These are phyloP conservation scores for Monilinia polystroma DNA, from an alignment of 2,329 filamentous ascomycete species.

Conservation along the genomic window DNA sequence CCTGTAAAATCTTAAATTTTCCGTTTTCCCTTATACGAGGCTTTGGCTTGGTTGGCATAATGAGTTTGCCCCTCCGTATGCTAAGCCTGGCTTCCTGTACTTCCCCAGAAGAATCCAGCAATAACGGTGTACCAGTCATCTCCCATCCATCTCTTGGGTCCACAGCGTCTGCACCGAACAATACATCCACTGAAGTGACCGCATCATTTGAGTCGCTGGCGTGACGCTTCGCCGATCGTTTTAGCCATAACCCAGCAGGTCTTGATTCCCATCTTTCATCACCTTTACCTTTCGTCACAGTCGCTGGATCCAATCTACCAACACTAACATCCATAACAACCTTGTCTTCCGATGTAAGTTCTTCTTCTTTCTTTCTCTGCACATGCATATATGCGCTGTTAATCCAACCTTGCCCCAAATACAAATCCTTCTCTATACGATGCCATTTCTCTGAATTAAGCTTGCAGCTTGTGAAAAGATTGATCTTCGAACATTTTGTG, in stretches of 20 bases:
- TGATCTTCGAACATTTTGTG: conserved; percentile 61
- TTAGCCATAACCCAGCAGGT: conserved; percentile 67
- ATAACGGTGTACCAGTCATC: conserved; percentile 69
- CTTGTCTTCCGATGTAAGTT: conserved; percentile 58
- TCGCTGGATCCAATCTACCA: conserved; percentile 57
- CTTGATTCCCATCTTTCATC: conserved; percentile 65
- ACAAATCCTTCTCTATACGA: conserved; percentile 70
- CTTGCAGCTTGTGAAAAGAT: conserved; percentile 58
- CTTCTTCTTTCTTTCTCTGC: conserved; percentile 68
- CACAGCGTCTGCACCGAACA: conserved; percentile 74
- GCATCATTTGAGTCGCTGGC: conserved; percentile 48
- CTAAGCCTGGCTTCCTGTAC: conserved; percentile 72
- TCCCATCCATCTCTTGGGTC: conserved; percentile 87
- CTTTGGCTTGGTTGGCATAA: conserved; percentile 64
- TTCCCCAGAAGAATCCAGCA: conserved; percentile 63
- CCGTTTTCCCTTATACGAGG: conserved; percentile 83
- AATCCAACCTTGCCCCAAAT: conserved; percentile 62
- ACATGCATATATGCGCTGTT: conserved; percentile 67
- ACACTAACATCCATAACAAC: conserved; percentile 66
- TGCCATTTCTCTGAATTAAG: conserved; percentile 61
- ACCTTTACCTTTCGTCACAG: conserved; percentile 51
- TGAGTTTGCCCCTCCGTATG: conserved; percentile 68
- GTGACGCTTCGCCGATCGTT: conserved; percentile 49
- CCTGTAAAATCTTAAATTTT: conserved; percentile 95
- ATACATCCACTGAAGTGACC: conserved; percentile 66